These are phyloP conservation scores for Colletotrichum sp. DNA, from an alignment of 2,329 filamentous ascomycete genomes.

Conservation along the genomic window DNA sequence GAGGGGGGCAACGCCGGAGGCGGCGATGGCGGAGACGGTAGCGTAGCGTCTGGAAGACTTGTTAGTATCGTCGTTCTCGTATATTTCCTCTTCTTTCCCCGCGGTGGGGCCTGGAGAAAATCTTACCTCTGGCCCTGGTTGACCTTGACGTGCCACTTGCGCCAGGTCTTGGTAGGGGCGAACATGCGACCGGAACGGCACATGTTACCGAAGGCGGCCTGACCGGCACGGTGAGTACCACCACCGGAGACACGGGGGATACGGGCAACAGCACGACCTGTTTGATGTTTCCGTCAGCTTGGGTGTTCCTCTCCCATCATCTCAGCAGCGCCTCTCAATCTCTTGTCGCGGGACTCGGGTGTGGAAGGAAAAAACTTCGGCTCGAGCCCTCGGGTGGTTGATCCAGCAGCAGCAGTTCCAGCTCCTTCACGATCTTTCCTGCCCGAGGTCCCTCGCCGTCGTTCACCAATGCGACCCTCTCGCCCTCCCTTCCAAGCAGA, in stretches of 20 bases:
- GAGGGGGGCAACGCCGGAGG: constrained; percentile 92
- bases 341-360: not conserved
- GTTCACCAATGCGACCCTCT: not conserved
- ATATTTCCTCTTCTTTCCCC: not conserved
- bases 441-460: constrained; percentile 5
- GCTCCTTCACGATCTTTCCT: not conserved
- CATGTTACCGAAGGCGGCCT: constrained; percentile 99
- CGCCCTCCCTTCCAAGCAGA: not conserved
- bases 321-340: not conserved
- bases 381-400: not conserved
- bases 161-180: constrained; percentile 99
- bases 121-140: constrained; percentile 96
- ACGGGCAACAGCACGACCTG: constrained; percentile 99
- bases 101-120: not conserved
- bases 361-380: not conserved
- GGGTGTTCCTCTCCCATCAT: not conserved
- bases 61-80: not conserved
- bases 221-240: constrained; percentile 99
- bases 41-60: constrained; percentile 78
- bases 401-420: not conserved
- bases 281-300: constrained; percentile 19
- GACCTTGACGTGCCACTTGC: constrained; percentile 99
- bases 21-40: constrained; percentile 95
- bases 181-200: constrained; percentile 99
- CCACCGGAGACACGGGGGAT: constrained; percentile 99